Conservation (phyloP, 2,329 filamentous ascomycete genomes). For the Penicillium sp. region DNA sequence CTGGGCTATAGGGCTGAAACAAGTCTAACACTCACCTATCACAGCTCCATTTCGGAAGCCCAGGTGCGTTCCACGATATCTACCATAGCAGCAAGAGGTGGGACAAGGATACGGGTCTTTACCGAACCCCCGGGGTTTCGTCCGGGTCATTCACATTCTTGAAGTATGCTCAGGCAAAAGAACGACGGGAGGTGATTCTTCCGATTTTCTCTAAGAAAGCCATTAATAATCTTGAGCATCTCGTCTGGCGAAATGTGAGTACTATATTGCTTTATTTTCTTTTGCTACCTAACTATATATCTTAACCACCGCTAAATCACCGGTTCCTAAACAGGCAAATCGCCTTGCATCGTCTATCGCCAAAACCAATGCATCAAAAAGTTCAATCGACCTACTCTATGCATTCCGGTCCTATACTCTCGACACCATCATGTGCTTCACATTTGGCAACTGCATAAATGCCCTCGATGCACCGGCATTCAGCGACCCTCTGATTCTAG, state of each 20-base stretch:
- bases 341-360: neutral
- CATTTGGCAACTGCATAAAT: constrained; percentile 10
- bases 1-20: neutral
- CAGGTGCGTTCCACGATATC: constrained; percentile 12
- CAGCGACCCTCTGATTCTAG: constrained; percentile 6
- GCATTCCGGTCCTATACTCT: constrained; percentile 10
- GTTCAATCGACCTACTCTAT: neutral
- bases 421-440: constrained; percentile 15
- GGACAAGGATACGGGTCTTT: constrained; percentile 14
- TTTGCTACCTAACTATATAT: neutral
- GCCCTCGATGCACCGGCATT: constrained; percentile 10
- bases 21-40: neutral
- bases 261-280: neutral
- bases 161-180: constrained; percentile 13
- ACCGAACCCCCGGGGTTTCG: constrained; percentile 10
- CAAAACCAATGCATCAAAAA: neutral
- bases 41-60: constrained; percentile 13
- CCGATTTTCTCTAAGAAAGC: constrained; percentile 14
- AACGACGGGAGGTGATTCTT: constrained; percentile 12
- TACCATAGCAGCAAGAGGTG: constrained; percentile 14
- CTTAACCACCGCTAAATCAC: neutral
- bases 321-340: neutral
- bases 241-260: constrained; percentile 13
- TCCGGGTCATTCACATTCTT: constrained; percentile 12
- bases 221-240: constrained; percentile 9